phyloP scores from a whole-genome alignment of 2,329 filamentous ascomycete species.

The Aspergillus brunneoviolaceus region DNA sequence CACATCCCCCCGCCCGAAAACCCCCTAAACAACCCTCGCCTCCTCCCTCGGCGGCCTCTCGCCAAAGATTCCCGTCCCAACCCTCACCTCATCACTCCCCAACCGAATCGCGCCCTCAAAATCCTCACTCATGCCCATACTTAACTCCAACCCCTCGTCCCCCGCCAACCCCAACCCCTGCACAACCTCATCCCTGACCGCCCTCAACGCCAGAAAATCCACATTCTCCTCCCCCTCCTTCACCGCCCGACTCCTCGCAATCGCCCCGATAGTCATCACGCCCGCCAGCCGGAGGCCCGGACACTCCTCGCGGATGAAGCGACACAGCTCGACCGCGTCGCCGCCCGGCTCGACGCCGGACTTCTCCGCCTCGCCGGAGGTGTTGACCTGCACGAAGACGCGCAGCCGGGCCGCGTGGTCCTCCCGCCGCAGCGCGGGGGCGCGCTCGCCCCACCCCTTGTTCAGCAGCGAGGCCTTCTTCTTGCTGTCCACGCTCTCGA shows the following conservation, averaged over 20 bases:
- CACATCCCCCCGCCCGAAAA: not conserved
- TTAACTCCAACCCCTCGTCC: slow-evolving; percentile 68
- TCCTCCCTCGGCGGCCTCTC: slow-evolving; percentile 75
- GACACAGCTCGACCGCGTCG: slow-evolving; percentile 63
- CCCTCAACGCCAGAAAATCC: slow-evolving; percentile 71
- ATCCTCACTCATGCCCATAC: slow-evolving; percentile 98
- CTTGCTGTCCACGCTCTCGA: slow-evolving; percentile 81
- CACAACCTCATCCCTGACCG: slow-evolving; percentile 70
- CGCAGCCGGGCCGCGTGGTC: slow-evolving; percentile 52
- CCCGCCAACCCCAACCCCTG: slow-evolving; percentile 56
- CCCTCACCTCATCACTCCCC: slow-evolving; percentile 85
- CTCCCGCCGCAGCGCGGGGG: slow-evolving; percentile 36
- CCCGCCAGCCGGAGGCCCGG: slow-evolving; percentile 73
- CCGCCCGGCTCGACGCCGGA: slow-evolving; percentile 70
- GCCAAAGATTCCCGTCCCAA: slow-evolving; percentile 94
- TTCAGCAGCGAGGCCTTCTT: slow-evolving; percentile 87
- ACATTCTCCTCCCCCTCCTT: slow-evolving; percentile 81
- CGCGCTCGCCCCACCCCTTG: slow-evolving; percentile 64
- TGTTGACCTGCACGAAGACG: slow-evolving; percentile 93
- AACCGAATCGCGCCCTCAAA: slow-evolving; percentile 82
- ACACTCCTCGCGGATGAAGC: slow-evolving; percentile 68
- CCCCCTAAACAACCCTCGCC: slow-evolving; percentile 60
- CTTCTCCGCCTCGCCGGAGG: slow-evolving; percentile 82
- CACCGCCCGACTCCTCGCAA: slow-evolving; percentile 75
- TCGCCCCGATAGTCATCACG: slow-evolving; percentile 96